phyloP scores from a whole-genome alignment of 108 stramenopile species.

The Nitzschia palea region DNA sequence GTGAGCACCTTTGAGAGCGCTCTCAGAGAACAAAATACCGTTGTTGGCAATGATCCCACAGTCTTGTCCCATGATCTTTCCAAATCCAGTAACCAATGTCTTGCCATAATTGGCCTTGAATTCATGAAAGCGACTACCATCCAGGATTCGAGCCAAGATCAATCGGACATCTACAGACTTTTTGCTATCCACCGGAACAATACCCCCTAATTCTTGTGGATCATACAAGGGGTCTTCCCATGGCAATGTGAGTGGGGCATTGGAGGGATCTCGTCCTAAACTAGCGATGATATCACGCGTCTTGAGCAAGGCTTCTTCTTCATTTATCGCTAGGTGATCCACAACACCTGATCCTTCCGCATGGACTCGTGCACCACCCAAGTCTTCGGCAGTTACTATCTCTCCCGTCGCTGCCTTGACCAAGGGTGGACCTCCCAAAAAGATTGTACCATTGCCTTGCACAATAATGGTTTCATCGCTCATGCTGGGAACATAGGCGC shows the following conservation, averaged over 20 bases:
- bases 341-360: constrained; percentile 89
- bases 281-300: constrained; percentile 82
- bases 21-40: constrained; percentile 95
- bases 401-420: constrained; percentile 98
- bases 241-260: constrained; percentile 6
- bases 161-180: constrained; percentile 96
- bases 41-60: constrained; percentile 98
- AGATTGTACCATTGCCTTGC: constrained; percentile 95
- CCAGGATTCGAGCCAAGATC: constrained; percentile 91
- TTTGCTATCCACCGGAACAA: constrained; percentile 91
- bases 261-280: constrained; percentile 38
- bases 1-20: constrained; percentile 92
- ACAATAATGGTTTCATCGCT: constrained; percentile 97
- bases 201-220: constrained; percentile 83
- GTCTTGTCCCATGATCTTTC: constrained; percentile 89
- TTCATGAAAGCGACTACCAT: constrained; percentile 96
- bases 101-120: constrained; percentile 96
- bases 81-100: constrained; percentile 96
- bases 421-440: constrained; percentile 98
- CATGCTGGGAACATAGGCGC: constrained; percentile 99
- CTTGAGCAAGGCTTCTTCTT: constrained; percentile 86
- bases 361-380: constrained; percentile 97
- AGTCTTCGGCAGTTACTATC: constrained; percentile 92
- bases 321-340: constrained; percentile 92
- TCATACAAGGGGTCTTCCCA: constrained; percentile 92